These are phyloP conservation scores for Aspergillus chevalieri DNA, from an alignment of 2,329 filamentous ascomycete species.

Conservation along the genomic window DNA sequence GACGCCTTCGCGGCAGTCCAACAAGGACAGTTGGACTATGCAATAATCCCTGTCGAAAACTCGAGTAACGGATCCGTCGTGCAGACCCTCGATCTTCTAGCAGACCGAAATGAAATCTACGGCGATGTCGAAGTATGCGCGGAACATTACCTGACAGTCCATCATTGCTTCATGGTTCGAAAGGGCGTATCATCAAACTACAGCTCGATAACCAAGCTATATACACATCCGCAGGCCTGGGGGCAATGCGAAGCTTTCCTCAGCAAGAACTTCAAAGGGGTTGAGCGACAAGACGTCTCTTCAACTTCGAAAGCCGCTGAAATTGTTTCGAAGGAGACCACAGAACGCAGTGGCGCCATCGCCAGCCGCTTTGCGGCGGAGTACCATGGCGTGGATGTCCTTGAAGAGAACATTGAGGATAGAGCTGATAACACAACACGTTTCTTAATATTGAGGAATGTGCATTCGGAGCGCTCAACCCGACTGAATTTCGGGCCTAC, in stretches of 20 bases:
- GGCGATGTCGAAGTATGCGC: slow-evolving; percentile 68
- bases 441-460: slow-evolving; percentile 41
- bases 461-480: slow-evolving; percentile 20
- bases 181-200: slow-evolving; percentile 32
- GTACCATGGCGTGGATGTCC: slow-evolving; percentile 60
- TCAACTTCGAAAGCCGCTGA: slow-evolving; percentile 83
- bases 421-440: slow-evolving; percentile 42
- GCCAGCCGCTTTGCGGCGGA: slow-evolving; percentile 68
- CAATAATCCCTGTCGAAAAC: slow-evolving; percentile 93
- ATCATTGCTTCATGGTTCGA: slow-evolving; percentile 71
- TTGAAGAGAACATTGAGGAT: slow-evolving; percentile 50
- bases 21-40: slow-evolving; percentile 56
- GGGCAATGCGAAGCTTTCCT: slow-evolving; percentile 82
- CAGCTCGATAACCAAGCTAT: slow-evolving; percentile 64
- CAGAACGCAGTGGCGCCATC: slow-evolving; percentile 66
- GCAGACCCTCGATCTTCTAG: slow-evolving; percentile 82
- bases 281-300: slow-evolving; percentile 76
- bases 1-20: slow-evolving; percentile 80
- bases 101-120: slow-evolving; percentile 62
- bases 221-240: slow-evolving; percentile 93
- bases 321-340: slow-evolving; percentile 55
- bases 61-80: slow-evolving; percentile 90
- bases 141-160: slow-evolving; percentile 80
- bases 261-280: slow-evolving; percentile 58
- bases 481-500: slow-evolving; percentile 7